Conservation (phyloP, 805 yeast genomes). For the Ogataea naganishii region DNA sequence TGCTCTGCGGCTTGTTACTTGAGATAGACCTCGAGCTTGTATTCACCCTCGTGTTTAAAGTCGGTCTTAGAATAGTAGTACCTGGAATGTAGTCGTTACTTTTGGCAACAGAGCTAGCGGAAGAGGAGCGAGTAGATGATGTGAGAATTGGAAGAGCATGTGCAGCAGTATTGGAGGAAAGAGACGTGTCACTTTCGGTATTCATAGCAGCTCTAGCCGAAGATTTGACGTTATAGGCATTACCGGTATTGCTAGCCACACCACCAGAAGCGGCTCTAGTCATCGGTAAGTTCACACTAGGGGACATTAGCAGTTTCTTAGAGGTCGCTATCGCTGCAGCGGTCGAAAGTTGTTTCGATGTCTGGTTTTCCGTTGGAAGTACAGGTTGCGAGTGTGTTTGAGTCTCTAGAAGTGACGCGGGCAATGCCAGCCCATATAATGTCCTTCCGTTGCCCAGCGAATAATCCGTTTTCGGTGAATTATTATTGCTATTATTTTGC, state of each 20-base stretch:
- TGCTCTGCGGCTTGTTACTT: no score
- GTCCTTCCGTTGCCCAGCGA: no score
- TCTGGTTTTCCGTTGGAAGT: constrained; percentile 8
- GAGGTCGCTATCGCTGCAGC: constrained; percentile 16
- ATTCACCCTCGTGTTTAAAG: constrained; percentile 27
- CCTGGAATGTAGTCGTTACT: constrained; percentile 52
- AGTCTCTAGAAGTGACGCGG: constrained; percentile 9
- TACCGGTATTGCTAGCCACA: no score
- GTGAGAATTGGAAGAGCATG: no score
- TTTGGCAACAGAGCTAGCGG: constrained; percentile 1
- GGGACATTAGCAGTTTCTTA: constrained; percentile 8
- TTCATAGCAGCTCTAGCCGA: no score
- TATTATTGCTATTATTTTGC: constrained; percentile 3
- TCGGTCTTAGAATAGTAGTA: constrained; percentile 48
- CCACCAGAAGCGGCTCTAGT: constrained; percentile 5
- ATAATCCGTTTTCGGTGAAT: constrained; percentile 3
- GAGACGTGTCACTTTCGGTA: no score
- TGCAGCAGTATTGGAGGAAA: no score
- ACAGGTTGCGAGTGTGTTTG: constrained; percentile 12
- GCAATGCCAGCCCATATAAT: constrained; percentile 9
- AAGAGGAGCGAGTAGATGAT: constrained; percentile 12
- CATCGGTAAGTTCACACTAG: constrained; percentile 8
- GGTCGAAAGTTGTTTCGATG: constrained; percentile 7
- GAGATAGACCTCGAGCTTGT: no score
- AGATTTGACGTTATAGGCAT: no score